Evolutionary conservation across 1,139 yeast genomes (phyloP), one percentile per base, ranked within the genome.

Genomic region (Nakaseomyces delphensis): DNA sequence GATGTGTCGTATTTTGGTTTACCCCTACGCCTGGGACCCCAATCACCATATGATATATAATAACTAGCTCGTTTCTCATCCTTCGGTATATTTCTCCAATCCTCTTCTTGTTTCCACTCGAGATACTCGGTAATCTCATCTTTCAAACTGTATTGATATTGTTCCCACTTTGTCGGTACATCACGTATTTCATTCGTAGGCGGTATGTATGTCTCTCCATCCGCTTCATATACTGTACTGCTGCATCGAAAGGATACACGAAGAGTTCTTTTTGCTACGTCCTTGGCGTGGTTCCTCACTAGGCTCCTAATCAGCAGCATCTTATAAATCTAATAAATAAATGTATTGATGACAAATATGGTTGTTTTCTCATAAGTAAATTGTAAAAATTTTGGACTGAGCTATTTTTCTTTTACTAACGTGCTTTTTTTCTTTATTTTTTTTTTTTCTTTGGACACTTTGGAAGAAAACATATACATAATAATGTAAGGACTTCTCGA

Each of bases 101-200:
- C 59, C 14, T 63, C 70, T 20, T 68, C 62, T 68, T 67, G 66
- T 36, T 59, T 55, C 61, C 70, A 70, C 41, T 66, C 68, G 15
- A 70, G 51, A 48, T 68, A 70, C 42, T 67, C 65, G 18, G 60
- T 56, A n/a, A 70, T 57, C 47, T 69, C 73, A 39, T 69, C 73
- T 49, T 62, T 68, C 41, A 68, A 58, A 16, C 62, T 59, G 11
- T 60, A 59, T 31, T 65, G 63, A 63, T 68, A 54, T 41, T 53
- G 57, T 16, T 48, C 39, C 75, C 75, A 70, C 21, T 66, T 46
- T 9, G 36, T 29, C 3, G 48, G 40, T 9, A 56, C 39, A 7
- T 50, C 45, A 19, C 32, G 29, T 19, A 39, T 39, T n/a, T 35
- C 39, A 30, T 51, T 37, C 18, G 45, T 47, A 8, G 63, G 63